These are phyloP conservation scores for Alloteropsis semialata DNA, from an alignment of 176 grass and related monocot species.

Conservation along the genomic window DNA sequence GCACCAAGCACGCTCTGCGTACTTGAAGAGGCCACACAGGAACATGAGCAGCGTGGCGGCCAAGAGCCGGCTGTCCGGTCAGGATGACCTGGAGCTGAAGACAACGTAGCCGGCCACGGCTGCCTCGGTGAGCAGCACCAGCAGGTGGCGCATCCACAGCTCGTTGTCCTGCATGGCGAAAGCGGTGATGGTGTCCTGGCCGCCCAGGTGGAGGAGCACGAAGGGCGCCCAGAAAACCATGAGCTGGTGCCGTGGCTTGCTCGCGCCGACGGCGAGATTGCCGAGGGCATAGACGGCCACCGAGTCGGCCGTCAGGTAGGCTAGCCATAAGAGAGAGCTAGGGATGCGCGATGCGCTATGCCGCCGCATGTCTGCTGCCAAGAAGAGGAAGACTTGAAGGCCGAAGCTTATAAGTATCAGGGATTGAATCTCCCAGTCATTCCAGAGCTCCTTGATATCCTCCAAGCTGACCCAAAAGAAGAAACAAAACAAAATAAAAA, in stretches of 20 bases:
- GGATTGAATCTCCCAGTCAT: constrained; percentile 31
- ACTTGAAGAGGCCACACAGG: constrained; percentile 20
- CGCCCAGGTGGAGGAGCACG: constrained; percentile 29
- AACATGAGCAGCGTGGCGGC: constrained; percentile 18
- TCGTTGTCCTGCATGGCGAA: constrained; percentile 33
- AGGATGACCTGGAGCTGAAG: neutral
- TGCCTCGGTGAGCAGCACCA: neutral
- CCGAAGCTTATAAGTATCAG: constrained; percentile 13
- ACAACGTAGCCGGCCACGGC: constrained; percentile 16
- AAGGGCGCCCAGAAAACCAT: constrained; percentile 16
- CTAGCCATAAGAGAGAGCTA: neutral
- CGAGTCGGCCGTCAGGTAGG: constrained; percentile 11
- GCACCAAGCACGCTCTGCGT: constrained; percentile 16
- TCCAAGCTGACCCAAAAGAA: neutral
- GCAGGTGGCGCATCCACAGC: constrained; percentile 28
- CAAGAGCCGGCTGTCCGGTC: constrained; percentile 14
- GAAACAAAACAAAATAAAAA: no score
- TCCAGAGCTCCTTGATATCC: neutral
- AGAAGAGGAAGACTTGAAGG: constrained; percentile 32
- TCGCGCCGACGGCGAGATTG: neutral
- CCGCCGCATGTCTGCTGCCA: neutral
- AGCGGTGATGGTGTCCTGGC: constrained; percentile 33
- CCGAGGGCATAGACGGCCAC: constrained; percentile 13
- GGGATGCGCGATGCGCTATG: neutral
- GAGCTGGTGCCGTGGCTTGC: neutral